Base-by-base conservation (phyloP, 2,329 filamentous ascomycete genomes). In the Penicillium crustosum region DNA sequence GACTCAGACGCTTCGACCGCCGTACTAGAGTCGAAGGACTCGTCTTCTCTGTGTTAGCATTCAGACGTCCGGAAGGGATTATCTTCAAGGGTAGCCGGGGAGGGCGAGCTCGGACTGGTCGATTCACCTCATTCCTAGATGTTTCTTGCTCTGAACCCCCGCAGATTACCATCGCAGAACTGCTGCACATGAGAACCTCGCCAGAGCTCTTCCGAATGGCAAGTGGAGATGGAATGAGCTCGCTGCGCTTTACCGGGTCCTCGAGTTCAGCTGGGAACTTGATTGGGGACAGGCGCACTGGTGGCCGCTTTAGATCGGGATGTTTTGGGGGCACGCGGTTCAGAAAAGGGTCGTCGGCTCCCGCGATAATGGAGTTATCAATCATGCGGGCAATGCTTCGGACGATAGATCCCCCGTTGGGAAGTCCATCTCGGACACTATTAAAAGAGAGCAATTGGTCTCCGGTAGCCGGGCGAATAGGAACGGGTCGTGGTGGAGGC, bases 141-240 rank as follows among this genome's bases (percentile, higher is more conserved):
- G 17, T 12, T 25, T 33, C 21, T 21, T 47, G 25, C 29, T 51
- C 27, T n/a, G 41, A 25, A 39, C 7, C n/a, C 25, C 27, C 41
- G 15, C 31, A 12, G n/a, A 35, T 39, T 21, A 27, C 29, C 27
- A n/a, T 35, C 36, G 31, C n/a, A n/a, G 55, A 39, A 13, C 21
- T 31, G 6, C 23, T 33, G 27, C 55, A 57, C 49, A 31, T 57
- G 13, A 43, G n/a, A 2, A 49, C 27, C 9, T 58, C 58, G 10
- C 54, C 53, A 35, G 52, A 55, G 8, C 50, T 27, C 57, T 72
- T 72, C 21, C 58, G 60, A 7, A 74, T 59, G 6, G 59, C 59
- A 13, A 74, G 62, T 2, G 72, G 72, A 17, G 61, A 58, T 2
- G 71, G 72, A 36, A 68, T 57, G 19, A 72, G 59, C 3, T 25